A percentile compares a stretch with the other conserved stretches of the same genome.
Conservation (phyloP, 2,329 filamentous ascomycete genomes). For the Penicillium occitanis region DNA sequence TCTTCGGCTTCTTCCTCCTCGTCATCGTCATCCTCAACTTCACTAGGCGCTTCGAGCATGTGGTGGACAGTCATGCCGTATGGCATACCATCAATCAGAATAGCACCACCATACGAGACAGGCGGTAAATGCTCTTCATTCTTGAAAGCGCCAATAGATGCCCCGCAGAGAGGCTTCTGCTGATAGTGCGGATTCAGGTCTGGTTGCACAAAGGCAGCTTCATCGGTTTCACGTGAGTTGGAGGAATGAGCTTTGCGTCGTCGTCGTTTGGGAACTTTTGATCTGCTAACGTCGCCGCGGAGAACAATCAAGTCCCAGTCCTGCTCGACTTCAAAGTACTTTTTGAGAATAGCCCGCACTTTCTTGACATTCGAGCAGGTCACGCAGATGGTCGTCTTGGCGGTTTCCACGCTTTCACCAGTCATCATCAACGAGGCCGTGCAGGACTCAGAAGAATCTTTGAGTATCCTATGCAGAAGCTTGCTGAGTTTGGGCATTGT, state of each 20-base stretch:
- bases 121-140: slow-evolving; percentile 83
- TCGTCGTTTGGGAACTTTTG: slow-evolving; percentile 50
- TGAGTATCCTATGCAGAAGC: slow-evolving; percentile 59
- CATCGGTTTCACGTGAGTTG: slow-evolving; percentile 29
- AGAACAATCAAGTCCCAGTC: slow-evolving; percentile 62
- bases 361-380: slow-evolving; percentile 61
- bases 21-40: slow-evolving; percentile 49
- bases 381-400: slow-evolving; percentile 62
- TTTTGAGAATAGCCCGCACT: slow-evolving; percentile 58
- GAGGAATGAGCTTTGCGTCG: slow-evolving; percentile 39
- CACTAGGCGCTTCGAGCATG: slow-evolving; percentile 72
- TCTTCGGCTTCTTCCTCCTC: slow-evolving; percentile 35
- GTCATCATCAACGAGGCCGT: slow-evolving; percentile 62
- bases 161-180: slow-evolving; percentile 74
- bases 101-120: slow-evolving; percentile 84
- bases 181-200: slow-evolving; percentile 72
- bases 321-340: slow-evolving; percentile 58
- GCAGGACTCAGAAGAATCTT: slow-evolving; percentile 60
- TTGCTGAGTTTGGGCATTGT: slow-evolving; percentile 59
- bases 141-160: slow-evolving; percentile 88
- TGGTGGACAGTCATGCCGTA: slow-evolving; percentile 97
- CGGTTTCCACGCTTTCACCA: slow-evolving; percentile 57
- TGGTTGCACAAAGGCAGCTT: slow-evolving; percentile 30
- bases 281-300: slow-evolving; percentile 57
- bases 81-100: slow-evolving; percentile 78